phyloP scores from a whole-genome alignment of 1,139 yeast species.

The Saccharomycopsis hybrid region DNA sequence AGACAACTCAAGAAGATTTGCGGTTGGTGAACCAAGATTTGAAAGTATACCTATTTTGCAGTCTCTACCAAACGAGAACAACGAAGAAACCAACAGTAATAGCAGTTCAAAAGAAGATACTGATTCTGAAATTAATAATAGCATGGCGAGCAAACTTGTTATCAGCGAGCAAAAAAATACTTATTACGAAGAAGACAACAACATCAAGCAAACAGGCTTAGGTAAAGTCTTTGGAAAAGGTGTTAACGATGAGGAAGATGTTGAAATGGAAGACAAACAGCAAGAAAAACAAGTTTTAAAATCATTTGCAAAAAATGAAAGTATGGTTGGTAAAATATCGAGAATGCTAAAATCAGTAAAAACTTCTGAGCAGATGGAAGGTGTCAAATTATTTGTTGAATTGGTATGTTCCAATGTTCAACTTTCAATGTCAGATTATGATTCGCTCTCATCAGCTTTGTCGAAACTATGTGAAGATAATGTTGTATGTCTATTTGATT shows the following conservation, averaged over 20 bases:
- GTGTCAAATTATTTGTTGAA: neutral
- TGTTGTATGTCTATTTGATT: conserved; percentile 1
- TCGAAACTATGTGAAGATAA: neutral
- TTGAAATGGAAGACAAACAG: neutral
- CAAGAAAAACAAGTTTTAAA: too few relatives aligned
- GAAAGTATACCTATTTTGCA: too few relatives aligned
- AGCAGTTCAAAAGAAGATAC: conserved; percentile 14
- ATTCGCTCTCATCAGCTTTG: conserved; percentile 2
- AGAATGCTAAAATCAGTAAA: neutral
- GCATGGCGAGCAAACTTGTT: conserved; percentile 14
- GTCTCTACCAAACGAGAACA: too few relatives aligned
- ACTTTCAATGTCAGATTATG: conserved; percentile 7
- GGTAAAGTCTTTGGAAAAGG: neutral
- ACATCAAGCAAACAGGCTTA: neutral
- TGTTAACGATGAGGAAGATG: neutral
- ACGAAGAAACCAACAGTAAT: neutral
- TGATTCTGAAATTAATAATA: conserved; percentile 18
- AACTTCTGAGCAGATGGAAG: neutral
- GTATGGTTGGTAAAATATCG: neutral
- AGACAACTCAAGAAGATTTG: too few relatives aligned
- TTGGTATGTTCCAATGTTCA: neutral
- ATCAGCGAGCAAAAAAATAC: neutral
- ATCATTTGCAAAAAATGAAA: too few relatives aligned
- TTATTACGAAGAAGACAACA: neutral
- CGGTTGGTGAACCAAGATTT: too few relatives aligned